Conservation (phyloP, 371 early-diverging fungal genomes). For the Rhizopus microsporus region DNA sequence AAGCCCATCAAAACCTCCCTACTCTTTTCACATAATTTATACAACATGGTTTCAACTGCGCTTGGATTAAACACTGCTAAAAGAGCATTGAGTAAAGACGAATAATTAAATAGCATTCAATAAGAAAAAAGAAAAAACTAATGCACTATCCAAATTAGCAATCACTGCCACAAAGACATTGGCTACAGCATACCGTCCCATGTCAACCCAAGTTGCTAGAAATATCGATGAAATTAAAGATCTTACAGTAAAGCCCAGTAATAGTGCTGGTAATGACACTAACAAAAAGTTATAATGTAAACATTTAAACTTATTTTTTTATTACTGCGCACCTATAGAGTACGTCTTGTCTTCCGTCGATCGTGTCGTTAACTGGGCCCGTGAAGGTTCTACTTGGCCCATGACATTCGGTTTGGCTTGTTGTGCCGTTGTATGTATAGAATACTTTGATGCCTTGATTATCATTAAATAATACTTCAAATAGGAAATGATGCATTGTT, state of each 20-base stretch:
- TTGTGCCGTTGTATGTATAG: constrained; percentile 76
- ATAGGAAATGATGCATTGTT: constrained; percentile 98
- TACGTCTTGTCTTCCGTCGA: constrained; percentile 86
- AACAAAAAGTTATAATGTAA: neutral
- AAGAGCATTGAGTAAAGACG: constrained; percentile 48
- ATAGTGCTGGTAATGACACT: constrained; percentile 44
- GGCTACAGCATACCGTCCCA: constrained; percentile 34
- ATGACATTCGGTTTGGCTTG: constrained; percentile 99
- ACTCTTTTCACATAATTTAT: constrained; percentile 33
- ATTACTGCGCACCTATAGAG: constrained; percentile 38
- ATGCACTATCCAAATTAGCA: constrained; percentile 6
- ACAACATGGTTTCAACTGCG: constrained; percentile 41
- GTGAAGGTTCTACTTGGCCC: constrained; percentile 95
- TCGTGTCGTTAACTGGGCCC: constrained; percentile 92
- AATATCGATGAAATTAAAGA: constrained; percentile 55
- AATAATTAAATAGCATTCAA: neutral
- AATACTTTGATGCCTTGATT: constrained; percentile 35
- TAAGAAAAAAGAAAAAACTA: constrained; percentile 2
- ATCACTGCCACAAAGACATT: constrained; percentile 35
- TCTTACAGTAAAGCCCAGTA: constrained; percentile 48
- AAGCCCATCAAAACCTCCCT: constrained; percentile 24
- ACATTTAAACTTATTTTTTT: neutral
- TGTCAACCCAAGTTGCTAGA: constrained; percentile 50
- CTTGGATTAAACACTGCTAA: constrained; percentile 54
- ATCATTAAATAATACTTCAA: neutral